Percentiles rank a stretch among this genome's conserved stretches.
phyloP scores from a whole-genome alignment of 352 stramenopile species.

The Globisporangium polare region DNA sequence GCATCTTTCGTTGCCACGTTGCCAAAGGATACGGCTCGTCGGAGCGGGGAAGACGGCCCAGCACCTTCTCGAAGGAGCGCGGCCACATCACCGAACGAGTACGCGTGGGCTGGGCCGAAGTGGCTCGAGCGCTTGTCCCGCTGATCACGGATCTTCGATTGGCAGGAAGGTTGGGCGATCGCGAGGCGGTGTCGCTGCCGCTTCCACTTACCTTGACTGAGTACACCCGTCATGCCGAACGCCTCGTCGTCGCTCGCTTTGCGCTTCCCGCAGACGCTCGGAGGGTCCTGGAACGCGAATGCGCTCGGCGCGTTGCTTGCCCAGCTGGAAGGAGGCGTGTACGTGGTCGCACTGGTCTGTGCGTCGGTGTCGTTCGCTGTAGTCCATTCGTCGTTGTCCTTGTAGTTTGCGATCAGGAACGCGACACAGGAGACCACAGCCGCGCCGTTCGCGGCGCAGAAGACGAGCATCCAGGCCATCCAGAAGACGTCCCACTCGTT shows the following conservation, averaged over 20 bases:
- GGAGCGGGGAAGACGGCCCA: conserved; percentile 10
- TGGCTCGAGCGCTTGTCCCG: not conserved
- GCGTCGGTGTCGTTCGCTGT: not conserved
- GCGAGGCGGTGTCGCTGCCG: conserved; percentile 17
- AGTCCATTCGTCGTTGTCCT: conserved; percentile 8
- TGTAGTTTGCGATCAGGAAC: conserved; percentile 16
- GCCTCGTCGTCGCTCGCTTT: conserved; percentile 20
- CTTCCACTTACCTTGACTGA: conserved; percentile 7
- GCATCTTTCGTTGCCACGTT: not conserved
- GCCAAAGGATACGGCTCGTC: conserved; percentile 21
- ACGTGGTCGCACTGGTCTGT: not conserved
- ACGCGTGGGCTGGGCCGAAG: conserved; percentile 3
- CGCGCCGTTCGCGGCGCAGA: conserved; percentile 22
- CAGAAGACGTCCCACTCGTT: conserved; percentile 18
- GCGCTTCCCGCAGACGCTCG: conserved; percentile 26
- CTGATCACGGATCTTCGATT: not conserved
- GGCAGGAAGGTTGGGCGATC: not conserved
- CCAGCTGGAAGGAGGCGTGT: not conserved
- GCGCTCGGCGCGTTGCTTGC: not conserved
- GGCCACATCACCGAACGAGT: conserved; percentile 13
- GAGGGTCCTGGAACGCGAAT: not conserved
- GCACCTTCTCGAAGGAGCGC: not conserved
- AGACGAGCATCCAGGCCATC: conserved; percentile 25
- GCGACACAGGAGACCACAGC: conserved; percentile 22
- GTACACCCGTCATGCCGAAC: conserved; percentile 18